Base-by-base conservation (phyloP, 306 rosid genomes). In the Cucumis sativus region DNA sequence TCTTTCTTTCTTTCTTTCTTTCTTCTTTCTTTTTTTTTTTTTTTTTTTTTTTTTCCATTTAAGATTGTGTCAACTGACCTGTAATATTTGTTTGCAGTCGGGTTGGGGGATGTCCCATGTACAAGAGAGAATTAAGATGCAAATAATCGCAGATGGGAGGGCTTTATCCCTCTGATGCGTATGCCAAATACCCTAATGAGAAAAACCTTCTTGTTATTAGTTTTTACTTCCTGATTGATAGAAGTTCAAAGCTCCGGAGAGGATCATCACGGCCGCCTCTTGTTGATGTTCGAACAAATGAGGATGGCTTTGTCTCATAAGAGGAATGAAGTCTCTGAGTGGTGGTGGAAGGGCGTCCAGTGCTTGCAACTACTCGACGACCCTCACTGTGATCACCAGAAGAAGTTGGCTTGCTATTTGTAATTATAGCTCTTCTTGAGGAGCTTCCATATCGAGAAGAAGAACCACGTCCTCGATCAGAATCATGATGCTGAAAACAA, bases 171-270 rank as follows among this genome's bases (percentile, higher is more conserved):
- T 73, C 11, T 20, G 77, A 75, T 43, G 80, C 52, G 56, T 51
- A 56, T 54, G 64, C 71, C 49, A n/a, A 39, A 17, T 37, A 49
- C 23, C 14, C 9, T 16, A 51, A 67, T 21, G 12, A 55, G 37
- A 33, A 33, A 76, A 18, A 74, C 23, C 51, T 70, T 47, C 56
- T 62, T 56, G 20, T 80, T 85, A 92, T 88, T 43, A 43, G 49
- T 9, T 7, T 87, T 91, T 85, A 96, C 91, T 87, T 92, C 82
- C 94, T 91, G 87, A 96, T 86, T 73, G 88, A 82, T 61, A 96
- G 93, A 79, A 80, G 88, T 85, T 96, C 99, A 59, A 96, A 96
- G 94, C 89, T 92, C 41, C 92, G 82, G 28, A 96, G 90, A 79
- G 97, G 87, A 78, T 96, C 97, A 21, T 92, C 98, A 1, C 91